A percentile compares a stretch with the other conserved stretches of the same genome.
phyloP scores from a whole-genome alignment of 495 filamentous ascomycete species.

The Penicillium malachiteum region DNA sequence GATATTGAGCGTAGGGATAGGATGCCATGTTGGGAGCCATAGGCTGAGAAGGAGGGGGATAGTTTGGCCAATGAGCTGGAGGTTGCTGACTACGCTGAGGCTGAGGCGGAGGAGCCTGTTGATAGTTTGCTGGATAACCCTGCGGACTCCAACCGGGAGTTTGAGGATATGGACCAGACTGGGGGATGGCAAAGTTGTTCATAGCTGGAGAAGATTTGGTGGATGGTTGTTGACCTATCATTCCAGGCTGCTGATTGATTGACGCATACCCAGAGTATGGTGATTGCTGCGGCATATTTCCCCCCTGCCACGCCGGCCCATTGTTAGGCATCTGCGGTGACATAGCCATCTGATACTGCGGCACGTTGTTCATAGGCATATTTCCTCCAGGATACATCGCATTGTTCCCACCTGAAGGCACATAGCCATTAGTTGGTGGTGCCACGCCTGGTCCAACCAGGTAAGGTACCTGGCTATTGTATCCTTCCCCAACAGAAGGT shows the following conservation, averaged over 20 bases:
- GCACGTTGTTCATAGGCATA: conserved; percentile 31
- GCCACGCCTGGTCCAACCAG: conserved; percentile 44
- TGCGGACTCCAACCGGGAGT: conserved; percentile 32
- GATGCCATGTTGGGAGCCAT: conserved; percentile 48
- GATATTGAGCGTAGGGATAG: conserved; percentile 77
- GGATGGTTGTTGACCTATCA: conserved; percentile 38
- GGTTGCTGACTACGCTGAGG: conserved; percentile 31
- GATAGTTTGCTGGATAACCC: conserved; percentile 46
- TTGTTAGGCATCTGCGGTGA: conserved; percentile 40
- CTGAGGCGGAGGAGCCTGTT: conserved; percentile 33
- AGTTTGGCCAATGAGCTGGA: conserved; percentile 38
- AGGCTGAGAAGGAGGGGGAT: conserved; percentile 29
- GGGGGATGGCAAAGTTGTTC: conserved; percentile 40
- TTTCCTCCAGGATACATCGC: conserved; percentile 29
- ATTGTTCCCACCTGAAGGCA: conserved; percentile 27
- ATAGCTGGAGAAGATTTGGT: conserved; percentile 44
- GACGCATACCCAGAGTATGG: conserved; percentile 40
- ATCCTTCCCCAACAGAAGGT: conserved; percentile 30
- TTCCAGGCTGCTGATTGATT: conserved; percentile 37
- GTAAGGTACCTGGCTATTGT: conserved; percentile 36
- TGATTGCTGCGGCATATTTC: conserved; percentile 36
- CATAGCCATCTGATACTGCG: conserved; percentile 39
- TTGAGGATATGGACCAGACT: conserved; percentile 32
- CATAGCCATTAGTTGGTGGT: conserved; percentile 34
- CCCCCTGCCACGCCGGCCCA: conserved; percentile 38